Conservation (phyloP, 768 basidiomycete genomes). For the Boletus fagicola region DNA sequence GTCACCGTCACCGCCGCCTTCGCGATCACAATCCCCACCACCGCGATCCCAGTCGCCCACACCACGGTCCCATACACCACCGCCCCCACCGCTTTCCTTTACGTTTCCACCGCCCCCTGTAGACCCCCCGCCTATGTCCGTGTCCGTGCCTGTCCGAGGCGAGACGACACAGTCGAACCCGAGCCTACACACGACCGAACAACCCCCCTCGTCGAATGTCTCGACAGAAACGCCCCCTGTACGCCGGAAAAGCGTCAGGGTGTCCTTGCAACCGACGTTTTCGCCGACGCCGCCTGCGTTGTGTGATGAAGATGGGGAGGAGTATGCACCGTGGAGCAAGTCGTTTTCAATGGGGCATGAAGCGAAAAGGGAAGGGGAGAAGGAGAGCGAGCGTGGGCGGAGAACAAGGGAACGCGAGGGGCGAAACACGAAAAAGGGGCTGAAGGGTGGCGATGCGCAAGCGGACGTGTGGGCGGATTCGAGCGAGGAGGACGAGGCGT, state of each 20-base stretch:
- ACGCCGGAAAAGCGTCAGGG: slow-evolving; percentile 70
- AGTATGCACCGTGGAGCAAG: slow-evolving; percentile 11
- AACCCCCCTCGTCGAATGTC: slow-evolving; percentile 11
- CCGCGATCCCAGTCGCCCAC: neutral
- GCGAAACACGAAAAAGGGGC: neutral
- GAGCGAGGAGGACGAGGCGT: slow-evolving; percentile 72
- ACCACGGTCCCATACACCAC: neutral
- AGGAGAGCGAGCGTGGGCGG: neutral
- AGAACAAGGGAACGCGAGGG: slow-evolving; percentile 5
- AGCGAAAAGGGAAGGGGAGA: neutral
- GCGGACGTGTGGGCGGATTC: slow-evolving; percentile 69
- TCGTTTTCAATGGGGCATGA: slow-evolving; percentile 9
- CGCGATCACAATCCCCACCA: neutral
- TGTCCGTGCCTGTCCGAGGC: neutral
- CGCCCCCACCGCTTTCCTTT: slow-evolving; percentile 1
- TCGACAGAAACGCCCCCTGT: slow-evolving; percentile 19
- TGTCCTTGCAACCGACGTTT: slow-evolving; percentile 75
- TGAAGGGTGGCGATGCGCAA: neutral
- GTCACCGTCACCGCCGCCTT: neutral
- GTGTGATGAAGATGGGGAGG: slow-evolving; percentile 46
- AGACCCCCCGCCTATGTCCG: slow-evolving; percentile 3
- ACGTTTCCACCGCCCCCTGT: slow-evolving; percentile 19
- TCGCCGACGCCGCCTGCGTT: slow-evolving; percentile 67
- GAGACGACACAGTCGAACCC: neutral
- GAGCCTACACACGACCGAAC: neutral